Evolutionary conservation across 768 basidiomycete genomes (phyloP), one percentile per base, ranked within the genome.

Genomic region (Pulveroboletus frians): DNA sequence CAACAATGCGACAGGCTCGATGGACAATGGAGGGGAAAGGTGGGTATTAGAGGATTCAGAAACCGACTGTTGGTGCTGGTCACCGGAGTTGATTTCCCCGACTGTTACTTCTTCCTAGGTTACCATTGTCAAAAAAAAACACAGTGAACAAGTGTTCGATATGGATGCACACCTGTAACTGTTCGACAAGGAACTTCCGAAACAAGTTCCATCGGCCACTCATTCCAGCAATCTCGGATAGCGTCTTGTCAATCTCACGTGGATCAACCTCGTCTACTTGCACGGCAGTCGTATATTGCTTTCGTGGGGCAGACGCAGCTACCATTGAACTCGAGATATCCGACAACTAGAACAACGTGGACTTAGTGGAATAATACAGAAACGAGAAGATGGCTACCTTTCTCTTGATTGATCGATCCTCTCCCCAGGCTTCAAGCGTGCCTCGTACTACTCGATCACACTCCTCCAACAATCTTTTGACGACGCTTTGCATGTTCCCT

Each of bases 201-300:
- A 97, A 94, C 53, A 98, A 66, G 55, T 81, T 81, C 95, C 95
- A 99, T 46, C 95, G 75, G 20, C 93, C 84, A 30, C 88, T 83
- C 81, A 99, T 92, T 4, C 85, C 86, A 13, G 92, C 83, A 9
- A 89, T 69, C 68, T 98, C 96, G 2, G 88, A 84, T n/a, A 96
- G 61, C 0, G 89, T 74, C 62, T 85, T 88, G 71, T 99, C 95
- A 9, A 96, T 83, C 64, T 98, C 95, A 47, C 92, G 79, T 11
- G 89, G 87, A 64, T 98, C 93, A 4, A 88, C 71, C 1, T 77
- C 76, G 11, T 88, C 83, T n/a, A 47, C n/a, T 3, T 85, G 57
- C 29, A 52, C 48, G 15, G 49, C 49, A 31, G 62, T 63, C 45
- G 70, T 32, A 57, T 68, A 32, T 64, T 67, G 46, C 38, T 66